phyloP scores from a whole-genome alignment of 2,329 filamentous ascomycete genomes.

The Fusarium sp. region DNA sequence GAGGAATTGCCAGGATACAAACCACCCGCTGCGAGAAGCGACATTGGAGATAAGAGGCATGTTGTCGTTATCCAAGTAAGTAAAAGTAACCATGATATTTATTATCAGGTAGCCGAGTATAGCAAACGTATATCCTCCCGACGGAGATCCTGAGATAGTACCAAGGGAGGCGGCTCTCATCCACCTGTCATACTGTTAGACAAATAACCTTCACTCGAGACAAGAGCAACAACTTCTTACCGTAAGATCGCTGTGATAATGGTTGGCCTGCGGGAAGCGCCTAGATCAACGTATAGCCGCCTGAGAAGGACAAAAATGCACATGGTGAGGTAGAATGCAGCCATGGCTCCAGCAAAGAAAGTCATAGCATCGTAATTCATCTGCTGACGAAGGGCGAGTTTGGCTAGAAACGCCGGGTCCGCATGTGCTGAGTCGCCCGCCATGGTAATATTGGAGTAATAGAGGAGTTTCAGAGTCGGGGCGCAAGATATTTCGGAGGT shows the following conservation, averaged over 20 bases:
- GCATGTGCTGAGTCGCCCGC: constrained; percentile 19
- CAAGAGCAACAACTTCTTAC: constrained; percentile 14
- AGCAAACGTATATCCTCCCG: constrained; percentile 52
- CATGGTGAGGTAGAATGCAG: constrained; percentile 30
- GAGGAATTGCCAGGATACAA: constrained; percentile 18
- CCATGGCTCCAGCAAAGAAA: constrained; percentile 41
- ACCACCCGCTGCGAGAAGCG: constrained; percentile 58
- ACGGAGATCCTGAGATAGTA: constrained; percentile 48
- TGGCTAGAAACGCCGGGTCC: constrained; percentile 40
- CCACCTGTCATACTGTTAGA: constrained; percentile 43
- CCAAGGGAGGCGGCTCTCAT: constrained; percentile 48
- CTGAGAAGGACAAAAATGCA: constrained; percentile 30
- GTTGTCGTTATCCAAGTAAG: constrained; percentile 51
- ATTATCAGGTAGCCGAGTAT: constrained; percentile 51
- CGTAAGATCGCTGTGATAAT: constrained; percentile 29
- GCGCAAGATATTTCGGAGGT: constrained; percentile 1
- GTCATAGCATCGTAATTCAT: constrained; percentile 48
- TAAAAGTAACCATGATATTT: constrained; percentile 54
- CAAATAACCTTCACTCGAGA: not conserved
- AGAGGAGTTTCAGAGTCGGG: not conserved
- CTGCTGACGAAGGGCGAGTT: constrained; percentile 40
- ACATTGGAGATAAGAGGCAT: constrained; percentile 52
- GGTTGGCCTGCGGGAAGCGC: constrained; percentile 28
- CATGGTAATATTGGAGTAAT: constrained; percentile 29
- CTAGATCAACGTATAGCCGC: constrained; percentile 19